Percentiles rank a stretch among this genome's conserved stretches.
phyloP scores from a whole-genome alignment of 179 eudicot genomes.

The Patellifolia procumbens region DNA sequence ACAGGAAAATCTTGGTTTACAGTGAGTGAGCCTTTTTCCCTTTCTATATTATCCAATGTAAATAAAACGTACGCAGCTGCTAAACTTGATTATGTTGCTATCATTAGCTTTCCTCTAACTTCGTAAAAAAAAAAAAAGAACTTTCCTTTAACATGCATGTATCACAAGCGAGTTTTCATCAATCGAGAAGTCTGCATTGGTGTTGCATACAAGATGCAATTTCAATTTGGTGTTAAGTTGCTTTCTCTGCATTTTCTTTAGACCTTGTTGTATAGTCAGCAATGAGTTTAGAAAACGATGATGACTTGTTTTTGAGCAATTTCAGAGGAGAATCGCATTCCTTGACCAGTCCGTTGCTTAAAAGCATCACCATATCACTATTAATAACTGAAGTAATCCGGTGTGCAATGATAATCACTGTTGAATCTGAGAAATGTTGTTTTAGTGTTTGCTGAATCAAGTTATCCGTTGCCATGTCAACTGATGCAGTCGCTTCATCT shows the following conservation, averaged over 20 bases:
- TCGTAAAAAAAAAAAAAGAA: no score
- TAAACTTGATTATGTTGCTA: no score
- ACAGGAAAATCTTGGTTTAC: no score
- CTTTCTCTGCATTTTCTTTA: slow-evolving; percentile 25
- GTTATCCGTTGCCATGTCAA: slow-evolving; percentile 64
- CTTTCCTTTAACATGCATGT: no score
- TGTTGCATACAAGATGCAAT: no score
- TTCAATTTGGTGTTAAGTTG: no score
- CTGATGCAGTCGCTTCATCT: slow-evolving; percentile 70
- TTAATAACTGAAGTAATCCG: slow-evolving; percentile 66
- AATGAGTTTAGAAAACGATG: slow-evolving; percentile 76
- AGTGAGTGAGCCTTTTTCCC: no score
- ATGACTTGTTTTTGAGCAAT: slow-evolving; percentile 66
- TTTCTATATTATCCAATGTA: no score
- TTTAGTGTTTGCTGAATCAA: slow-evolving; percentile 56
- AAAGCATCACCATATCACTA: slow-evolving; percentile 56
- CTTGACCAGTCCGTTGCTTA: slow-evolving; percentile 53
- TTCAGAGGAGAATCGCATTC: slow-evolving; percentile 73
- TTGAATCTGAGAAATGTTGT: slow-evolving; percentile 51
- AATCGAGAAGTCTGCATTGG: no score
- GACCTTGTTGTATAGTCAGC: slow-evolving; percentile 76
- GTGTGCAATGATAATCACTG: slow-evolving; percentile 60
- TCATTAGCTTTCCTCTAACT: no score
- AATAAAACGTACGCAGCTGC: no score
- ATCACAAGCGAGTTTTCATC: no score